Base-by-base conservation (phyloP, 2,329 filamentous ascomycete species). In the Aspergillus pseudoviridinutans region DNA sequence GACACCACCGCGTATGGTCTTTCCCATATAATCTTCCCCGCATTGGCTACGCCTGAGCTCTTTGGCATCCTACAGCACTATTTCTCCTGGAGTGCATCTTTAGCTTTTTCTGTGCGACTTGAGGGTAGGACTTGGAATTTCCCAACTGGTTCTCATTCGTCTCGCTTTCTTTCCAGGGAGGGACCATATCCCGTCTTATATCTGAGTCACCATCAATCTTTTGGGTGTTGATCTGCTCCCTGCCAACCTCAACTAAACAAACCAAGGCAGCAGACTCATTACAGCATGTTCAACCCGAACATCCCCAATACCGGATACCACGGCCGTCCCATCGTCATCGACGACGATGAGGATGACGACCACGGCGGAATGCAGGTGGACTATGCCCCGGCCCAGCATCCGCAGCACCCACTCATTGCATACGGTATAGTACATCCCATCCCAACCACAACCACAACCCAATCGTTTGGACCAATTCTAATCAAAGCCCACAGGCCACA, bases 311-410 rank as follows among this genome's bases (percentile, higher is more conserved):
- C 53, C 32, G 55, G 57, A 46, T 61, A 51, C 29, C 50, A 38
- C 50, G 41, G 54, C 28, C 57, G 54, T 17, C 59, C 63, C 24
- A 65, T 67, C 50, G 53, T 58, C 49, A 62, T 61, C 32, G 59
- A 64, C 49, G 56, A 64, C 28, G 54, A 60, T 27, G 62, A 67
- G 20, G 60, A 59, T 3, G 65, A 65, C 14, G 59, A 54, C 4
- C 61, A 64, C 42, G 66, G 68, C 20, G 63, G 61, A 12, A 70
- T 71, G 67, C 59, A 68, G 32, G 44, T 70, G 42, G 66, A 69
- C 8, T 57, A 54, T 12, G 28, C 28, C 10, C 3, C 28, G 4
- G 10, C 28, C 28, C 28, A 29, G 28, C 28, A 29, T 38, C 59
- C 20, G 49, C 54, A 25, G 55, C 63, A 27, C 49, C 27, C 12